Percentiles rank a stretch among this genome's conserved stretches.
These are phyloP conservation scores for Hypholoma sublateritium DNA, from an alignment of 768 basidiomycete genomes.

Conservation along the genomic window DNA sequence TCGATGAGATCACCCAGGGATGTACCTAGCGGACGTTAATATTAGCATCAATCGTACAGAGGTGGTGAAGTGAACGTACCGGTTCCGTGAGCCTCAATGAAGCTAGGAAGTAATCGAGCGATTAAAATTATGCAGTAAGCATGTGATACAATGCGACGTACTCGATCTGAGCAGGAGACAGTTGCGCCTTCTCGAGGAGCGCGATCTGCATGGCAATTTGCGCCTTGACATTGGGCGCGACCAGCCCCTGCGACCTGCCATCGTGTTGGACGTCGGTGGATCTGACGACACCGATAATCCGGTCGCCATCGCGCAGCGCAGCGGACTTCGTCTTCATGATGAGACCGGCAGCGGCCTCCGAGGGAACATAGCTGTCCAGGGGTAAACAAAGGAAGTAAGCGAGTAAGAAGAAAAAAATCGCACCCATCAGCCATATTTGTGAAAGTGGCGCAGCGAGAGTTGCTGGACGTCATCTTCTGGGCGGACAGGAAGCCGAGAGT, in stretches of 20 bases:
- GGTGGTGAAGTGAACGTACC: slow-evolving; percentile 16
- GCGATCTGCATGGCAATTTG: slow-evolving; percentile 32
- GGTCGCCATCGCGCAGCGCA: slow-evolving; percentile 33
- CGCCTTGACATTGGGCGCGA: slow-evolving; percentile 31
- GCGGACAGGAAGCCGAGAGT: slow-evolving; percentile 30
- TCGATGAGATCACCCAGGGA: slow-evolving; percentile 35
- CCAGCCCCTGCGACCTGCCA: slow-evolving; percentile 34
- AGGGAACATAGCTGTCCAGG: slow-evolving; percentile 32
- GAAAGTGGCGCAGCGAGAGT: slow-evolving; percentile 34
- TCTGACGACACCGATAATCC: slow-evolving; percentile 30
- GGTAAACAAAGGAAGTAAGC: neutral
- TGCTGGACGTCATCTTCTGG: slow-evolving; percentile 32
- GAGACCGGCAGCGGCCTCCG: slow-evolving; percentile 34
- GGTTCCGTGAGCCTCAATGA: slow-evolving; percentile 36
- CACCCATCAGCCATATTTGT: slow-evolving; percentile 35
- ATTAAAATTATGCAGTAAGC: neutral
- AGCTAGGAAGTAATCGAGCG: slow-evolving; percentile 18
- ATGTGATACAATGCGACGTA: slow-evolving; percentile 14
- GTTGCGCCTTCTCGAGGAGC: slow-evolving; percentile 25
- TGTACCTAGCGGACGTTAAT: slow-evolving; percentile 18
- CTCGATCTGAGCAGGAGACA: slow-evolving; percentile 32
- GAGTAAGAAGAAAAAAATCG: neutral
- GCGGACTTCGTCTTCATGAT: slow-evolving; percentile 33
- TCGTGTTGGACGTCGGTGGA: slow-evolving; percentile 32
- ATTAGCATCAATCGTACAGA: neutral